Evolutionary conservation across 2,329 filamentous ascomycete genomes (phyloP).

Genomic region (Sarocladium kiliense): DNA sequence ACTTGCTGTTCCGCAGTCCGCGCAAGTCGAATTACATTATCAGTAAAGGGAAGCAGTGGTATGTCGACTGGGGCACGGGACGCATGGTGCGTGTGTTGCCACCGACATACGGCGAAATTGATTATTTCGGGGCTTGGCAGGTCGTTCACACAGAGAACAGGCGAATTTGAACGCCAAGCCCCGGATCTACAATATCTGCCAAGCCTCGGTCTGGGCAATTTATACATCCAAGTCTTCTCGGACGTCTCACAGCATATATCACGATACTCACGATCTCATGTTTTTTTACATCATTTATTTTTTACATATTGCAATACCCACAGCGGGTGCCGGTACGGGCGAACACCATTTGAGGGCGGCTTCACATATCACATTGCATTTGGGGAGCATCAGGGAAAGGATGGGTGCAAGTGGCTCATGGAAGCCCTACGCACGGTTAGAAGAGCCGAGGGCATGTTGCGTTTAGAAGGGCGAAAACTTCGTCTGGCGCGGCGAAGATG

Average conservation of each 20-base stretch:
- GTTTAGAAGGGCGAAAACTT: too few relatives aligned
- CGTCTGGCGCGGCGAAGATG: too few relatives aligned
- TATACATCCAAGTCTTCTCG: background rate
- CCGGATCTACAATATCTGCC: background rate
- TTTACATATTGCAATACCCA: background rate
- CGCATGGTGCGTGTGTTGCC: slow-evolving; percentile 48
- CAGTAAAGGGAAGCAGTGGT: slow-evolving; percentile 52
- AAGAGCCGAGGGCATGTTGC: too few relatives aligned
- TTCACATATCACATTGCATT: too few relatives aligned
- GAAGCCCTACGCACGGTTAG: too few relatives aligned
- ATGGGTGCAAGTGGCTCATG: too few relatives aligned
- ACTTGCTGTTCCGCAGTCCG: slow-evolving; percentile 50
- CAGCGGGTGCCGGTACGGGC: background rate
- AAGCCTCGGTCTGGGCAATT: background rate
- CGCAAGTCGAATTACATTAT: slow-evolving; percentile 55
- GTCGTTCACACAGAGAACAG: slow-evolving; percentile 44
- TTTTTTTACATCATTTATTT: background rate
- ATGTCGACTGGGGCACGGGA: slow-evolving; percentile 54
- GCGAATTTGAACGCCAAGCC: slow-evolving; percentile 28
- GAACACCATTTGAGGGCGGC: background rate
- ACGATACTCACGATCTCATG: slow-evolving; percentile 4
- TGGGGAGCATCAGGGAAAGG: too few relatives aligned
- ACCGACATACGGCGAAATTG: slow-evolving; percentile 48
- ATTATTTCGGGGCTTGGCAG: slow-evolving; percentile 45
- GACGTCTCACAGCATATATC: background rate